These are phyloP conservation scores for Candida dendrica DNA, from an alignment of 805 yeast genomes.

Conservation along the genomic window DNA sequence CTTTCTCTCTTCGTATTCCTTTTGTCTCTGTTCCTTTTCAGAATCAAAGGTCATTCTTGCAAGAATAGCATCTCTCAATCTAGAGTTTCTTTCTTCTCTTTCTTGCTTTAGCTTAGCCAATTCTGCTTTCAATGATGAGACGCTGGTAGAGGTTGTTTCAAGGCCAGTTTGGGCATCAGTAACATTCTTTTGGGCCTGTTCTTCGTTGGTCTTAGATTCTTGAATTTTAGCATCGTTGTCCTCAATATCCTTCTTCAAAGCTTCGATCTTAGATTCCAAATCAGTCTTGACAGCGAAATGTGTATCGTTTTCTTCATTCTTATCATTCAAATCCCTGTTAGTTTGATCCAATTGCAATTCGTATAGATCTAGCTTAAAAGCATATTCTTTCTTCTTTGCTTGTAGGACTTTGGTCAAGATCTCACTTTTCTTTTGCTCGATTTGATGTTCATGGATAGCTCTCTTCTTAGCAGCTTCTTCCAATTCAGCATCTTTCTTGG, in stretches of 20 bases:
- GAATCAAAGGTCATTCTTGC: constrained; percentile 17
- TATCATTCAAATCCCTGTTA: constrained; percentile 16
- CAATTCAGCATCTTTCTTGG: constrained; percentile 10
- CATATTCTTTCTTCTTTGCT: constrained; percentile 21
- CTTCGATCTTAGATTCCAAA: constrained; percentile 12
- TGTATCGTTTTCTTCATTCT: constrained; percentile 10
- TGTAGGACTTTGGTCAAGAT: constrained; percentile 17
- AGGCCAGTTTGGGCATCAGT: constrained; percentile 13
- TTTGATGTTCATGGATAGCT: constrained; percentile 13
- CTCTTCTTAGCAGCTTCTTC: constrained; percentile 10
- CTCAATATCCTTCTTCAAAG: constrained; percentile 11
- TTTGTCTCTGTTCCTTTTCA: constrained; percentile 9
- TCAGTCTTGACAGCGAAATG: constrained; percentile 11
- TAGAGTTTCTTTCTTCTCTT: constrained; percentile 12
- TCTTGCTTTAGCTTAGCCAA: constrained; percentile 15
- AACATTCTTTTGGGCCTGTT: constrained; percentile 6
- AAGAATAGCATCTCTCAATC: constrained; percentile 16
- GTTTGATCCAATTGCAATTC: constrained; percentile 18
- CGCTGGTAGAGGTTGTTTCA: constrained; percentile 7
- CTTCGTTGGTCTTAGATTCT: constrained; percentile 8
- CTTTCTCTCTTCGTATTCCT: constrained; percentile 9
- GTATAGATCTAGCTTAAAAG: constrained; percentile 14
- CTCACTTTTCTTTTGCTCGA: constrained; percentile 16
- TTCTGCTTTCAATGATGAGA: constrained; percentile 13
- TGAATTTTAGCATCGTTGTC: constrained; percentile 13